Evolutionary conservation across 1,139 yeast species (phyloP).

Genomic region (Hansenula lynferdii): DNA sequence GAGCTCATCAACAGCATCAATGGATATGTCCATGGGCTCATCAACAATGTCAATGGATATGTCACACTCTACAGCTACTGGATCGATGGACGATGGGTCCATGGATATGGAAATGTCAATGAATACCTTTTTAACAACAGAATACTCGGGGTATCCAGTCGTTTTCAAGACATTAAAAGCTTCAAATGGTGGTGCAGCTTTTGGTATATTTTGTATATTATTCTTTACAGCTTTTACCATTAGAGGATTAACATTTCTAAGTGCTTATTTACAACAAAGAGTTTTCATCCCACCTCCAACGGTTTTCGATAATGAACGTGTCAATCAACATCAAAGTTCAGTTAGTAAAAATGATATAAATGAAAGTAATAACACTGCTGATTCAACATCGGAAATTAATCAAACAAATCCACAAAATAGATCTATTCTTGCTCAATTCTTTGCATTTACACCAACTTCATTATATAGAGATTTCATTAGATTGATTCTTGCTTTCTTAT

Average conservation of each 20-base stretch:
- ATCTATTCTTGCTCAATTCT: constrained; percentile 30
- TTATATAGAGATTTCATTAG: constrained; percentile 49
- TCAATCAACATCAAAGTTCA: background rate
- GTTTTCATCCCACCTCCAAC: constrained; percentile 43
- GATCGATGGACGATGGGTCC: constrained; percentile 18
- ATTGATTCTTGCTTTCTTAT: constrained; percentile 47
- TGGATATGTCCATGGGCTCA: constrained; percentile 7
- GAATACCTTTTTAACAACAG: constrained; percentile 54
- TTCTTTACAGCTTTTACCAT: constrained; percentile 53
- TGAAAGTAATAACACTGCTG: background rate
- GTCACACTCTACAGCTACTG: constrained; percentile 2
- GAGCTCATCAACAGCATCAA: constrained; percentile 4
- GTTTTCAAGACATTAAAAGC: constrained; percentile 53
- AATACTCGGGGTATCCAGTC: constrained; percentile 53
- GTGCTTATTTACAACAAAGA: constrained; percentile 59
- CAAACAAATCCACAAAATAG: constrained; percentile 8
- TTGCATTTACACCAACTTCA: constrained; percentile 35
- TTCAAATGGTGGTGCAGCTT: constrained; percentile 51
- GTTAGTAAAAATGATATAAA: constrained; percentile 1
- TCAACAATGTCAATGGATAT: constrained; percentile 2
- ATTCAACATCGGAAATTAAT: constrained; percentile 4
- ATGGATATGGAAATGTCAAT: constrained; percentile 29
- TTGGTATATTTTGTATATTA: constrained; percentile 63
- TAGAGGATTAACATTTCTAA: constrained; percentile 53
- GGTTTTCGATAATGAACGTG: constrained; percentile 7